Evolutionary conservation across 495 filamentous ascomycete species (phyloP).

Genomic region (Terfezia boudieri): DNA sequence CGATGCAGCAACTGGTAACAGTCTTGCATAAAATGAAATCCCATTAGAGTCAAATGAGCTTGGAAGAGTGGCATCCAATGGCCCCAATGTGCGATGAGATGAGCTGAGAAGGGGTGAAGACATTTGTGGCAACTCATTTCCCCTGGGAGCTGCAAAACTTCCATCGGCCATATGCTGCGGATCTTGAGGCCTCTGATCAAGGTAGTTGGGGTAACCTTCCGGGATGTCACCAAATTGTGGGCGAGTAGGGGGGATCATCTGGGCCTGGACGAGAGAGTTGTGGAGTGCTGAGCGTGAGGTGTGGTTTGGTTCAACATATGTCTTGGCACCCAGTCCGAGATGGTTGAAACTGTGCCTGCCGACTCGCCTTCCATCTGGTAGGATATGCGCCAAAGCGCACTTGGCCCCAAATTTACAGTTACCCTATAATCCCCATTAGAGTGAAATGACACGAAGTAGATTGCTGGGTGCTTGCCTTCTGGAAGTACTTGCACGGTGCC

Average conservation of each 20-base stretch:
- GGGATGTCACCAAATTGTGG: conserved; percentile 16
- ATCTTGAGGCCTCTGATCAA: conserved; percentile 13
- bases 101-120: conserved; percentile 34
- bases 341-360: conserved; percentile 38
- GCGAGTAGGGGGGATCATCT: conserved; percentile 23
- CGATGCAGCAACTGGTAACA: conserved; percentile 78
- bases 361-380: conserved; percentile 78
- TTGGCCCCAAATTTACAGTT: conserved; percentile 98
- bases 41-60: conserved; percentile 95
- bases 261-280: conserved; percentile 62
- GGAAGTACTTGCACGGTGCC: conserved; percentile 90
- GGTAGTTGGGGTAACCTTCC: conserved; percentile 21
- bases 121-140: conserved; percentile 40
- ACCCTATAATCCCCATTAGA: conserved; percentile 32
- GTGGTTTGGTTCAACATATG: conserved; percentile 22
- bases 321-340: conserved; percentile 20
- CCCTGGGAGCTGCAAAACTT: conserved; percentile 69
- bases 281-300: conserved; percentile 51
- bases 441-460: neutral
- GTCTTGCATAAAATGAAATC: conserved; percentile 70
- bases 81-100: conserved; percentile 34
- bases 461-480: conserved; percentile 44
- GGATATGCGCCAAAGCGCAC: conserved; percentile 86
- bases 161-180: conserved; percentile 26
- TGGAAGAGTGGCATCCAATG: conserved; percentile 73